Evolutionary conservation across 176 grass and related monocot species (phyloP), one percentile per base, ranked within the genome.

Genomic region (Phoenix dactylifera): DNA sequence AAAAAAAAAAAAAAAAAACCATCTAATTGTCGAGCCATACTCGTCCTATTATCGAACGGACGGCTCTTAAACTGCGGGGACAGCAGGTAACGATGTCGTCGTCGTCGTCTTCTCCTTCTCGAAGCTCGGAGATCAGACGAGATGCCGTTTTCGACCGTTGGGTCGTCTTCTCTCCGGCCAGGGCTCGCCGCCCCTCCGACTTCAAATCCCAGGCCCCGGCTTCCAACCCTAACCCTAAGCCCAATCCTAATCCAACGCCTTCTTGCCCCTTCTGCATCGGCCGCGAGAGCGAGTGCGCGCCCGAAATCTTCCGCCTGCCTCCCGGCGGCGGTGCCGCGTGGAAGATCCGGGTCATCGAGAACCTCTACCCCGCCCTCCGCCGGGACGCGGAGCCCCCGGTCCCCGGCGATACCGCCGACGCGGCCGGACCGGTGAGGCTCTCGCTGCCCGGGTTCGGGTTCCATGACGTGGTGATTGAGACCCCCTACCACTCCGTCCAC

Each of bases 401-500:
- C 1, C n/a, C 26, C 1, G 4, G 25, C 0, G 65, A 68, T 15
- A 35, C 50, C 10, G 25, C n/a, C 55, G 51, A 52, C 39, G 5
- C 54, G 30, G 16, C 17, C 65, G 72, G 29, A 51, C 63, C 68
- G 35, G 35, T 44, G 35, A 44, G 6, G 50, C 63, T 64, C 59
- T 52, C 52, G 54, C 26, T 98, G 25, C 50, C 30, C 18, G 84
- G 84, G 19, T 98, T 92, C 69, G 93, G 93, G 5, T 89, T 98
- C 81, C 93, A 98, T 57, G 93, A 98, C 51, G 93, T 98, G 70
- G 84, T 98, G 64, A 98, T 98, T 30, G 87, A 98, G 87, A 92
- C 84, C 18, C 93, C 93, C 22, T 52, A 76, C 55, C 93, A 98
- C 72, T 80, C 89, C 18, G 76, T 92, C 16, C 82, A 75, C 68